Conservation (phyloP, 78 protist genomes). For the Speleostelium caveatum region DNA sequence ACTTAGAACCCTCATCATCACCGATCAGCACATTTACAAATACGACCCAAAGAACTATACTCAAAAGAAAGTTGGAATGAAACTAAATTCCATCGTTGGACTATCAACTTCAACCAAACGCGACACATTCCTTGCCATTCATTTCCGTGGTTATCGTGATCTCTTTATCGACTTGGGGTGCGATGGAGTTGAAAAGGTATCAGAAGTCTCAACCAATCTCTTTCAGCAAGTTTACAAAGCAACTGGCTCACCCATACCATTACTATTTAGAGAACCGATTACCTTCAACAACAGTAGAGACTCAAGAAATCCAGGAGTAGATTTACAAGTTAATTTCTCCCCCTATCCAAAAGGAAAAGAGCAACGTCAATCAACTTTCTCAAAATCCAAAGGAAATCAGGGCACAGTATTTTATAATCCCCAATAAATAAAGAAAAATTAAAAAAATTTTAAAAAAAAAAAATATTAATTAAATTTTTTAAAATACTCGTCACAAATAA, state of each 20-base stretch:
- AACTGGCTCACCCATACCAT: conserved; percentile 42
- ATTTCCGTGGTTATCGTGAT: conserved; percentile 60
- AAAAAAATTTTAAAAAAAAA: no score
- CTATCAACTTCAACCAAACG: conserved; percentile 7
- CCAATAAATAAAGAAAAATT: no score
- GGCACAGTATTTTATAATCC: conserved; percentile 40
- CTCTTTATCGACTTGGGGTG: conserved; percentile 74
- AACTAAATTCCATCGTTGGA: conserved; percentile 39
- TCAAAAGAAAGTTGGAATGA: conserved; percentile 69
- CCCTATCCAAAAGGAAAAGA: conserved; percentile 61
- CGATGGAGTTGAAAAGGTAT: conserved; percentile 57
- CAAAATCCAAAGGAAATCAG: conserved; percentile 40
- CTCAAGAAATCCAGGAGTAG: conserved; percentile 35
- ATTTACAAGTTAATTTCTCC: conserved; percentile 24
- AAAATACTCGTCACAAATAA: no score
- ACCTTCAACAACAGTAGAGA: conserved; percentile 50
- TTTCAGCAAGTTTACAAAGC: conserved; percentile 72
- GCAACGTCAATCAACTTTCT: conserved; percentile 18
- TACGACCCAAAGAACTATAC: conserved; percentile 85
- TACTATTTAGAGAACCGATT: conserved; percentile 47
- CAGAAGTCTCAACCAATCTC: conserved; percentile 44
- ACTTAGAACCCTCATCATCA: conserved; percentile 76
- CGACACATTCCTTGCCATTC: conserved; percentile 71
- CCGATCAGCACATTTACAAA: conserved; percentile 79
- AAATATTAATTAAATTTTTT: no score